A percentile compares a stretch with the other conserved stretches of the same genome.
Conservation (phyloP, 169 alveolate genomes). For the Plasmodium chabaudi region DNA sequence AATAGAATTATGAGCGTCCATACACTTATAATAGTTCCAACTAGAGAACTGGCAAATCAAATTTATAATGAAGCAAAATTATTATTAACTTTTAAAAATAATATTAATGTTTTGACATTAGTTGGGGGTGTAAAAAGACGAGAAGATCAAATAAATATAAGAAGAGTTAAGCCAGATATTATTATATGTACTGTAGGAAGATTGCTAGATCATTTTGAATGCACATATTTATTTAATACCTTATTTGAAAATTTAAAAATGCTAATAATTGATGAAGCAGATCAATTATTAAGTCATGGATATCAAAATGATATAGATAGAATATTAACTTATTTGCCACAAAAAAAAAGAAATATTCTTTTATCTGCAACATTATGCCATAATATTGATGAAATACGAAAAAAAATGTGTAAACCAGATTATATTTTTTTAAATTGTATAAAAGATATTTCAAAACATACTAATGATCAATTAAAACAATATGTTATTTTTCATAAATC, state of each 20-base stretch:
- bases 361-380: constrained; percentile 79
- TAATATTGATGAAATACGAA: constrained; percentile 56
- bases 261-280: constrained; percentile 96
- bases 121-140: constrained; percentile 94
- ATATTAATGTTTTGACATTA: constrained; percentile 92
- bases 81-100: constrained; percentile 91
- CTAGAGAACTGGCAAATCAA: constrained; percentile 95
- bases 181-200: constrained; percentile 97
- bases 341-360: constrained; percentile 73
- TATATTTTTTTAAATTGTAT: constrained; percentile 69
- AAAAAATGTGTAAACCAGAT: constrained; percentile 67
- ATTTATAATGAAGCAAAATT: constrained; percentile 90
- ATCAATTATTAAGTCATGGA: constrained; percentile 81
- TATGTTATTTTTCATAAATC: constrained; percentile 77
- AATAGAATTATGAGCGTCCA: constrained; percentile 88
- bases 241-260: constrained; percentile 88
- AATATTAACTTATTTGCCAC: constrained; percentile 76
- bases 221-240: constrained; percentile 93
- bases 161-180: constrained; percentile 93
- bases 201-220: constrained; percentile 93
- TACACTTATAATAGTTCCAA: constrained; percentile 95
- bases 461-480: constrained; percentile 77
- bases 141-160: constrained; percentile 92
- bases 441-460: constrained; percentile 54
- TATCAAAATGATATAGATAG: constrained; percentile 69